These are phyloP conservation scores for Elaeagnus macrophylla DNA, from an alignment of 306 rosid genomes.

Conservation along the genomic window DNA sequence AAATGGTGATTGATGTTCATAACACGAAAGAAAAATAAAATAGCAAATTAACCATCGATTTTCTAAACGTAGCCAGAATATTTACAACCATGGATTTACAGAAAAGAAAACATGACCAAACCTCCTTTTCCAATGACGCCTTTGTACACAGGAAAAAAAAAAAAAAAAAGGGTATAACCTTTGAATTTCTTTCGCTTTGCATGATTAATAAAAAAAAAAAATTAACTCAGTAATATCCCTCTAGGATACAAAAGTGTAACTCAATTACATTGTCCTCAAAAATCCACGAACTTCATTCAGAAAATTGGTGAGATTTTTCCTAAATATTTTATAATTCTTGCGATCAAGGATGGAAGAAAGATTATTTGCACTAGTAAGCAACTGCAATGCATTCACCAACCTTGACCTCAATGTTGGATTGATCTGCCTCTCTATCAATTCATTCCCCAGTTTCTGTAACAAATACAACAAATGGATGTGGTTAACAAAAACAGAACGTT, in stretches of 20 bases:
- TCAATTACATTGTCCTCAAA: conserved; percentile 56
- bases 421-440: conserved; percentile 66
- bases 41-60: too few species aligned
- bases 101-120: too few species aligned
- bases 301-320: conserved; percentile 73
- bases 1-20: too few species aligned
- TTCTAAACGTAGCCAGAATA: too few species aligned
- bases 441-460: conserved; percentile 61
- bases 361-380: conserved; percentile 72
- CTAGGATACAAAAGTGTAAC: neutral
- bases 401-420: conserved; percentile 58
- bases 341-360: conserved; percentile 75
- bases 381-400: conserved; percentile 61
- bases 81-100: too few species aligned
- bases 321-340: conserved; percentile 65
- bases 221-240: too few species aligned
- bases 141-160: neutral
- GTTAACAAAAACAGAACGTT: conserved; percentile 4
- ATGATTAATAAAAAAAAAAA: too few species aligned
- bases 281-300: conserved; percentile 83
- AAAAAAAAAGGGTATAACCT: neutral
- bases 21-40: too few species aligned
- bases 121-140: too few species aligned
- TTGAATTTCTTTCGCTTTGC: too few species aligned
- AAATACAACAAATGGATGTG: conserved; percentile 5